Percentiles rank a stretch among this genome's conserved stretches.
These are phyloP conservation scores for Trifolium pratense DNA, from an alignment of 306 rosid species.

Conservation along the genomic window DNA sequence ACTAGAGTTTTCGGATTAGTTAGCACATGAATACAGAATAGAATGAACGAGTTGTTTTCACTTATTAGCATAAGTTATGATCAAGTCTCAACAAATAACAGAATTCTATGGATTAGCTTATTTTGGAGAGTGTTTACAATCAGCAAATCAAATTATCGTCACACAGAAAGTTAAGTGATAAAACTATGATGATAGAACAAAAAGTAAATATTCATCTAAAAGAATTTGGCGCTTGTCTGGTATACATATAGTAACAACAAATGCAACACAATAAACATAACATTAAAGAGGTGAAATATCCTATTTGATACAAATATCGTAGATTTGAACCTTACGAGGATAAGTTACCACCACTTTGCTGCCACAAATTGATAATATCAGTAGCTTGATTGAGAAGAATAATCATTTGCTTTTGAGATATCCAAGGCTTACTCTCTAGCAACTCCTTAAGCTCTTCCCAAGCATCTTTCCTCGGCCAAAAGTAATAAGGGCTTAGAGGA, in stretches of 20 bases:
- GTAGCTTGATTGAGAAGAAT: constrained; percentile 99
- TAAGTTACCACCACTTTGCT: constrained; percentile 95
- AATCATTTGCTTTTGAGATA: constrained; percentile 96
- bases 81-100: no score
- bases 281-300: constrained; percentile 19
- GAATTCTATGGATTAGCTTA: no score
- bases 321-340: constrained; percentile 45
- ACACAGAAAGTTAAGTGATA: not conserved
- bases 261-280: constrained; percentile 35
- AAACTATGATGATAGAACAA: constrained; percentile 8
- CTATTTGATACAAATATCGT: constrained; percentile 24
- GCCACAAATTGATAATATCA: constrained; percentile 97
- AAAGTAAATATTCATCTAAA: constrained; percentile 38
- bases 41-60: not conserved
- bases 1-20: not conserved
- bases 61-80: not conserved
- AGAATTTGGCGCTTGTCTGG: constrained; percentile 29
- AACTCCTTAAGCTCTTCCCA: constrained; percentile 98
- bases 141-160: not conserved
- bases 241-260: constrained; percentile 36
- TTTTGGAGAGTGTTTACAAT: not conserved
- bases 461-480: constrained; percentile 98
- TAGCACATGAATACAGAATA: not conserved
- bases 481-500: constrained; percentile 95
- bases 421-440: constrained; percentile 97